These are phyloP conservation scores for Murraya koenigii DNA, from an alignment of 345 rosid genomes.

Conservation along the genomic window DNA sequence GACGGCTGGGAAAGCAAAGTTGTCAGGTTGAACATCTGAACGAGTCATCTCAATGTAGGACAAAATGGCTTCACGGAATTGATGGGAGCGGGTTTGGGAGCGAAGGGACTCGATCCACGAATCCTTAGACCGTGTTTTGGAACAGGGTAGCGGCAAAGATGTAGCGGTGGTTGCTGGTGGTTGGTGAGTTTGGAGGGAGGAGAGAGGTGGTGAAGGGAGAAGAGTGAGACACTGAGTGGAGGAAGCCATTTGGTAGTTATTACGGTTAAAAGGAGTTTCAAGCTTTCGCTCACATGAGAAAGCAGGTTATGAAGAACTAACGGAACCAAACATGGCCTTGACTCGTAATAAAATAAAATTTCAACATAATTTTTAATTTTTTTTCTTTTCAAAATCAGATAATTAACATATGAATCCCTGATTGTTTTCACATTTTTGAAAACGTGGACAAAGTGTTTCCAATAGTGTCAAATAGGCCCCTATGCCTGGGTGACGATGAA, in stretches of 20 bases:
- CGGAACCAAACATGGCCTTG: background rate
- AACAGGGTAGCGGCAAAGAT: slow-evolving; percentile 19
- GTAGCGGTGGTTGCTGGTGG: slow-evolving; percentile 11
- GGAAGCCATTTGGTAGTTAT: slow-evolving; percentile 7
- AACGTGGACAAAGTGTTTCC: too few relatives aligned
- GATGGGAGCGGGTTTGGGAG: slow-evolving; percentile 50
- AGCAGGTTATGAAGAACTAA: background rate
- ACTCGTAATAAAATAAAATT: background rate
- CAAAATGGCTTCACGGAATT: slow-evolving; percentile 58
- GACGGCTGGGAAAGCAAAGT: slow-evolving; percentile 73
- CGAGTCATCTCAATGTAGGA: slow-evolving; percentile 59
- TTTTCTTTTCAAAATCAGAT: too few relatives aligned
- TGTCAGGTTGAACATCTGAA: slow-evolving; percentile 54
- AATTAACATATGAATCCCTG: too few relatives aligned
- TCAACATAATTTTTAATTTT: too few relatives aligned
- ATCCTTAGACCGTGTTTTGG: slow-evolving; percentile 31
- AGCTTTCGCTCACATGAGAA: background rate
- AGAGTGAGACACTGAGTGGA: slow-evolving; percentile 2
- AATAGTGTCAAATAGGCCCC: too few relatives aligned
- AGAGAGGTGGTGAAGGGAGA: slow-evolving; percentile 19
- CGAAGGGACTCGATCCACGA: slow-evolving; percentile 73
- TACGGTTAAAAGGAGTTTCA: background rate
- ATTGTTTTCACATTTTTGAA: too few relatives aligned
- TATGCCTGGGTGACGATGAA: slow-evolving; percentile 28
- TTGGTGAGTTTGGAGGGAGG: slow-evolving; percentile 13